Base-by-base conservation (phyloP, 179 eudicot species). In the Vitellaria paradoxa region DNA sequence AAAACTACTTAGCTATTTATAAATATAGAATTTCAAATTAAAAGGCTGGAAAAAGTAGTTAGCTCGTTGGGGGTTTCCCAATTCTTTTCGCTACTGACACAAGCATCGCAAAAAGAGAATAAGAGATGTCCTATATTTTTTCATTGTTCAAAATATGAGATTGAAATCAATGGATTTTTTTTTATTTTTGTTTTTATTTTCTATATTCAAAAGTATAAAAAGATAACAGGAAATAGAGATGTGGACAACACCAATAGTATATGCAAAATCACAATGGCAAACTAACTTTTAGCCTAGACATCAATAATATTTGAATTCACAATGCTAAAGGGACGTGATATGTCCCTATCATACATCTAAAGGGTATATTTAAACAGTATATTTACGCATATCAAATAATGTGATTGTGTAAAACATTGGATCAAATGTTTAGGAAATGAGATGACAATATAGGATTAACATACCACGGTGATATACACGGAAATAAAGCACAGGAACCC, bases 401-500 rank as follows among this genome's bases (percentile, higher is more conserved):
- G 49, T 47, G 17, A 40, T n/a, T 67, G 7, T 50, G 14, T 66
- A 57, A 55, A 56, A 40, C 3, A 77, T 76, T 9, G 24, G 13
- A 49, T 18, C 9, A 10, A 61, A 14, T 46, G 46, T 26, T 70
- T 12, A n/a, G 50, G 13, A 15, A 57, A 61, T 57, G 23, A 70
- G 23, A 59, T 70, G 66, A 23, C 40, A 45, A 56, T 59, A 59
- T 13, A 76, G 50, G 66, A 63, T 40, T 59, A 13, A 82, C 88
- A 45, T 87, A 89, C 99, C 96, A 80, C 76, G 81, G 79, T 70
- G 21, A 82, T 91, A 89, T 70, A 88, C 97, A 69, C 93, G 98
- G 68, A 96, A 94, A 81, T 92, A 92, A 56, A 96, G 86, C 83
- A 91, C 88, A 0, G 98, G 99, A 71, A 96, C 97, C 82, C 81